These are phyloP conservation scores for Pneumocystis canis DNA, from an alignment of 1,139 yeast species.

Conservation along the genomic window DNA sequence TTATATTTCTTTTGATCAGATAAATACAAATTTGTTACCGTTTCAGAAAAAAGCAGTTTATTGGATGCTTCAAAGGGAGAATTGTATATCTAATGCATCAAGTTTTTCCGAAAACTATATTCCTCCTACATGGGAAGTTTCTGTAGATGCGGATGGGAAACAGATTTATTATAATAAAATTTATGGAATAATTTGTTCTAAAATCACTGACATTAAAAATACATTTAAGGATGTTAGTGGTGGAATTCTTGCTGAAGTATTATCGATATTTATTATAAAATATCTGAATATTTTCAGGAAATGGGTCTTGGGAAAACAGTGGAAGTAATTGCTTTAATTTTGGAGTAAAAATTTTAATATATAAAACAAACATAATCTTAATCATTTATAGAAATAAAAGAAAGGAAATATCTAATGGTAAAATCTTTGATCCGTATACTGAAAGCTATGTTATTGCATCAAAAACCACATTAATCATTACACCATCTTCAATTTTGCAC, in stretches of 20 bases:
- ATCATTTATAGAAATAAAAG: background rate
- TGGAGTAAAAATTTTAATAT: slow-evolving; percentile 34
- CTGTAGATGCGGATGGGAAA: slow-evolving; percentile 3
- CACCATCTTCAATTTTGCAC: slow-evolving; percentile 65
- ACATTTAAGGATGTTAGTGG: slow-evolving; percentile 4
- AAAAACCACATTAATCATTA: slow-evolving; percentile 63
- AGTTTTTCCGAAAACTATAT: background rate
- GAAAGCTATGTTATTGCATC: slow-evolving; percentile 38
- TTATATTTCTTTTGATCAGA: background rate
- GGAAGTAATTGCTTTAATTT: slow-evolving; percentile 53
- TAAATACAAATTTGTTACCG: slow-evolving; percentile 12
- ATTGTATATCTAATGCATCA: background rate
- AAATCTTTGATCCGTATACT: slow-evolving; percentile 31
- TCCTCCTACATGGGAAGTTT: background rate
- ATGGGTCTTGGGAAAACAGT: slow-evolving; percentile 96
- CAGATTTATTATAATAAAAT: background rate
- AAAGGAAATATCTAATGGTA: slow-evolving; percentile 1
- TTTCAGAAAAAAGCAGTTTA: slow-evolving; percentile 12
- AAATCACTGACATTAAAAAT: background rate
- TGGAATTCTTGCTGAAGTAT: slow-evolving; percentile 13
- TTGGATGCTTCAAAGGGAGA: slow-evolving; percentile 13
- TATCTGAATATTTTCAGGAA: slow-evolving; percentile 32
- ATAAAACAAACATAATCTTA: slow-evolving; percentile 20
- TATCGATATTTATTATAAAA: background rate
- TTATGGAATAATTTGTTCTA: slow-evolving; percentile 6